Percentiles rank a stretch among this genome's conserved stretches.
Evolutionary conservation across 225 moss, liverwort and hornwort genomes (phyloP).

Genomic region (Marchantia polymorpha): DNA sequence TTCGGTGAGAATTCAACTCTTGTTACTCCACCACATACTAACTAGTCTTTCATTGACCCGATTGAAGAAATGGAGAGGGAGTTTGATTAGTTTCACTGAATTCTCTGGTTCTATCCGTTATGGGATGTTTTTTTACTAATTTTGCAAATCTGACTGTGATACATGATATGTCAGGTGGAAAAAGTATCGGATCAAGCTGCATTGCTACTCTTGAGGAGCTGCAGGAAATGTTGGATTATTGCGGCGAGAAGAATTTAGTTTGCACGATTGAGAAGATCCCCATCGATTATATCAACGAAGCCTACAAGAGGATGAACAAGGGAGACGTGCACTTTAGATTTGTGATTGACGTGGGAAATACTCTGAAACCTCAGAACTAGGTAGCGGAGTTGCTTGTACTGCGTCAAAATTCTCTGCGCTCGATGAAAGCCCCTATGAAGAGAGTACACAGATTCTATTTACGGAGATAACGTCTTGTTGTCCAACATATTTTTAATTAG

Average conservation of each 20-base stretch:
- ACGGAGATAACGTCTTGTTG: no score
- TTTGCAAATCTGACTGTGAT: no score
- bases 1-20: not conserved
- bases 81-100: no score
- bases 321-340: constrained; percentile 21
- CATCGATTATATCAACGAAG: constrained; percentile 25
- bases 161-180: constrained; percentile 8
- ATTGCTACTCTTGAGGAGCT: constrained; percentile 12
- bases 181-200: not conserved
- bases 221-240: constrained; percentile 29
- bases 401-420: no score
- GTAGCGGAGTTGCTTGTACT: not conserved
- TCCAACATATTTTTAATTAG: no score
- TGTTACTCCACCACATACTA: not conserved
- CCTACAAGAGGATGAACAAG: constrained; percentile 12
- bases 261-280: constrained; percentile 19
- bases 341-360: constrained; percentile 23
- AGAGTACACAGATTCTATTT: no score
- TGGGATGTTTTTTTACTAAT: no score
- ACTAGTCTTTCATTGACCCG: no score
- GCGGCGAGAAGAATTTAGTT: constrained; percentile 9
- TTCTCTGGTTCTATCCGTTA: not conserved
- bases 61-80: no score
- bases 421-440: no score
- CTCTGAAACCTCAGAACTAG: not conserved